A percentile compares a stretch with the other conserved stretches of the same genome.
Evolutionary conservation across 495 filamentous ascomycete species (phyloP).

Genomic region (Xylaria palmicola): DNA sequence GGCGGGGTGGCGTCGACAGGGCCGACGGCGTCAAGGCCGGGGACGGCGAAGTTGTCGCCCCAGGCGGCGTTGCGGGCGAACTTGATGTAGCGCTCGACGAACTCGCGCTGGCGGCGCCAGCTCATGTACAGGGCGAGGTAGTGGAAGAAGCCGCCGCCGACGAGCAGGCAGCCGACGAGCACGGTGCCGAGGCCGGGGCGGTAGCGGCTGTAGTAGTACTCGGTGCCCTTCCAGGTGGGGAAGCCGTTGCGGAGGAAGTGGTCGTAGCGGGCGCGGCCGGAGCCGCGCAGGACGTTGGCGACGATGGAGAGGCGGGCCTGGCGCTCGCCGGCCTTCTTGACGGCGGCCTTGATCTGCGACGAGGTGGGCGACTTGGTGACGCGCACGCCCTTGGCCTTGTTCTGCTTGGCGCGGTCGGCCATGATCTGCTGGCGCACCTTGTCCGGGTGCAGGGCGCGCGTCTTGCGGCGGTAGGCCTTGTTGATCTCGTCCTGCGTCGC

Average conservation of each 20-base stretch:
- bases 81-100: constrained; percentile 85
- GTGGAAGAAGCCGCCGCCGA: constrained; percentile 80
- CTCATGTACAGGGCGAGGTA: constrained; percentile 79
- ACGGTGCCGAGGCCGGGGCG: constrained; percentile 86
- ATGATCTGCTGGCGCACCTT: constrained; percentile 85
- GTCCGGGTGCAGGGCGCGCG: constrained; percentile 81
- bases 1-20: constrained; percentile 34
- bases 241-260: constrained; percentile 94
- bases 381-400: constrained; percentile 51
- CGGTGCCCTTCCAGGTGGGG: constrained; percentile 92
- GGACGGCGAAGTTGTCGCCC: constrained; percentile 74
- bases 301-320: constrained; percentile 82
- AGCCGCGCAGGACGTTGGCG: constrained; percentile 78
- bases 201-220: constrained; percentile 95
- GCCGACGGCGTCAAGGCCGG: constrained; percentile 57
- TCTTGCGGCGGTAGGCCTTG: constrained; percentile 90
- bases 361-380: constrained; percentile 70
- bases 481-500: constrained; percentile 86
- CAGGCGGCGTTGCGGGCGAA: constrained; percentile 85
- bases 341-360: constrained; percentile 68
- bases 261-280: constrained; percentile 83
- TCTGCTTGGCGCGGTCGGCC: constrained; percentile 64
- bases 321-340: constrained; percentile 73
- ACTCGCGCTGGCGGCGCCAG: constrained; percentile 86
- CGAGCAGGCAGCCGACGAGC: constrained; percentile 75